These are phyloP conservation scores for Kondoa malvinella DNA, from an alignment of 768 basidiomycete genomes.

Conservation along the genomic window DNA sequence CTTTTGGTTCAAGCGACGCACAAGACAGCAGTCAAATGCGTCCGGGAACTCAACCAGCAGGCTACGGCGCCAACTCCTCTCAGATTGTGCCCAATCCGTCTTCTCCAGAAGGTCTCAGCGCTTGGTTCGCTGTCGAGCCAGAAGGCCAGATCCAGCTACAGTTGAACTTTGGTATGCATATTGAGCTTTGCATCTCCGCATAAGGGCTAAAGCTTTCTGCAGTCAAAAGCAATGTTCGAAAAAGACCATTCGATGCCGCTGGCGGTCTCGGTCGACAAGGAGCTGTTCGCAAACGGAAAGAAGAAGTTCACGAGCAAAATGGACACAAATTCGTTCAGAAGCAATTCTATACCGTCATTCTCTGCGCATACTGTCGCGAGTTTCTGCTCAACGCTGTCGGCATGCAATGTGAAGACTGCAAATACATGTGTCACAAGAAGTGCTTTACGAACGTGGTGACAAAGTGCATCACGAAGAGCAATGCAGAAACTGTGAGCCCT, in stretches of 20 bases:
- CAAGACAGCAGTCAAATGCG: slow-evolving; percentile 12
- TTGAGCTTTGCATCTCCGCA: neutral
- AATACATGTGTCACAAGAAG: slow-evolving; percentile 97
- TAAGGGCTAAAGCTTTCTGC: slow-evolving; percentile 5
- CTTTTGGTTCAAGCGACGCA: slow-evolving; percentile 34
- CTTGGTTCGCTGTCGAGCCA: slow-evolving; percentile 94
- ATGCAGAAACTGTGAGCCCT: slow-evolving; percentile 58
- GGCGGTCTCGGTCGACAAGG: slow-evolving; percentile 93
- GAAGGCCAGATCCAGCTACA: slow-evolving; percentile 78
- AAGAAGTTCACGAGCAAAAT: slow-evolving; percentile 97
- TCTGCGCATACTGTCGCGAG: slow-evolving; percentile 94
- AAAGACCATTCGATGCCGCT: slow-evolving; percentile 78
- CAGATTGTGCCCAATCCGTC: slow-evolving; percentile 1
- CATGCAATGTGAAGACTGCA: slow-evolving; percentile 92
- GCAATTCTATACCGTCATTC: slow-evolving; percentile 85
- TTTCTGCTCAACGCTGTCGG: slow-evolving; percentile 92
- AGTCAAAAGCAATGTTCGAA: slow-evolving; percentile 97
- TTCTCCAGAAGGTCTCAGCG: slow-evolving; percentile 67
- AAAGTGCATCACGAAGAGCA: slow-evolving; percentile 96
- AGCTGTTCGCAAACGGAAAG: slow-evolving; percentile 92
- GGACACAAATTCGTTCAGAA: slow-evolving; percentile 94
- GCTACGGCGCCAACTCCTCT: neutral
- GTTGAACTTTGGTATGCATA: slow-evolving; percentile 70
- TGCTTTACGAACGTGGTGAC: slow-evolving; percentile 98
- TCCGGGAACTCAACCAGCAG: slow-evolving; percentile 2